Evolutionary conservation across 805 yeast species (phyloP).

Genomic region (Diddensiella transvaalensis): DNA sequence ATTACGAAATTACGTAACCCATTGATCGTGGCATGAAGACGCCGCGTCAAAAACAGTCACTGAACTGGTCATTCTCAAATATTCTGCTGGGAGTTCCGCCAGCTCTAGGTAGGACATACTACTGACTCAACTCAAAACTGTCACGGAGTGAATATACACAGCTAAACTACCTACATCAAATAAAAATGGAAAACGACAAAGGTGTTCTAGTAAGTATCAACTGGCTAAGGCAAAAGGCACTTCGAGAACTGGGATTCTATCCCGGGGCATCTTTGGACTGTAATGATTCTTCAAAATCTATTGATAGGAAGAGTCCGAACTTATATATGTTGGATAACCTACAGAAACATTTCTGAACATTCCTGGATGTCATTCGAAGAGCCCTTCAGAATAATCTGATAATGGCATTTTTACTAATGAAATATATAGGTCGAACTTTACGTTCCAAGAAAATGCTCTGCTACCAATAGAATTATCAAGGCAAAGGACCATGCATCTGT

Average conservation of each 20-base stretch:
- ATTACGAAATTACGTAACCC: no score
- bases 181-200: slow-evolving; percentile 99
- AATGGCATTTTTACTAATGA: background rate
- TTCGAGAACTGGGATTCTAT: no score
- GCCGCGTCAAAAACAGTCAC: no score
- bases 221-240: no score
- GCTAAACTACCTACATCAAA: no score
- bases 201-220: slow-evolving; percentile 90
- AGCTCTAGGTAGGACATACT: slow-evolving; percentile 1
- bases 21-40: no score
- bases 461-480: slow-evolving; percentile 99
- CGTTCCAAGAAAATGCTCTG: slow-evolving; percentile 99
- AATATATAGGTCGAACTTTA: slow-evolving; percentile 92
- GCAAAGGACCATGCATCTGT: slow-evolving; percentile 99
- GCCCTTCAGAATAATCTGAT: background rate
- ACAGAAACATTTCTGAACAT: no score
- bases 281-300: background rate
- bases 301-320: slow-evolving; percentile 4
- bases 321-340: background rate
- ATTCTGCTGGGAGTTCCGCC: slow-evolving; percentile 1
- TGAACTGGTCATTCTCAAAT: background rate
- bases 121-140: no score
- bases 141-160: no score
- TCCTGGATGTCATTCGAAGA: no score
- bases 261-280: no score